phyloP scores from a whole-genome alignment of 139 green algal species.

The Nannochloris sp. region DNA sequence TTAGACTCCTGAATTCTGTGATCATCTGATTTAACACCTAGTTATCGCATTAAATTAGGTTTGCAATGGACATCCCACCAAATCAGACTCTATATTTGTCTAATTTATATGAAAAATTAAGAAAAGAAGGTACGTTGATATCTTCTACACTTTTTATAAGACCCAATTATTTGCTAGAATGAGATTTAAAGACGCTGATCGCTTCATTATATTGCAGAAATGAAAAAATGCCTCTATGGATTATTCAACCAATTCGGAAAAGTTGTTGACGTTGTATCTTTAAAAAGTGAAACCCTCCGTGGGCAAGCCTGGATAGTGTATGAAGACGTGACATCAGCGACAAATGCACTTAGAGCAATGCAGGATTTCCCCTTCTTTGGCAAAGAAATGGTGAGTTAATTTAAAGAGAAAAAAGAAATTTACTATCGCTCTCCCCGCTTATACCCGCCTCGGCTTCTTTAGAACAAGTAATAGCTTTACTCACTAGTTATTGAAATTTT shows the following conservation, averaged over 20 bases:
- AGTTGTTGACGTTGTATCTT: slow-evolving; percentile 85
- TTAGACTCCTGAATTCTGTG: neutral
- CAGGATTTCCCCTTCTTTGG: slow-evolving; percentile 98
- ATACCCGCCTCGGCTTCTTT: too few relatives aligned
- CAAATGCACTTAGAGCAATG: slow-evolving; percentile 87
- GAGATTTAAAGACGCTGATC: too few relatives aligned
- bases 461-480: too few relatives aligned
- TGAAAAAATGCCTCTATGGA: slow-evolving; percentile 87
- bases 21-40: slow-evolving; percentile 1
- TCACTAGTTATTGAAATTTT: too few relatives aligned
- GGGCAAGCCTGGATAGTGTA: slow-evolving; percentile 97
- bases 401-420: too few relatives aligned
- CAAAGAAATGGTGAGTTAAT: too few relatives aligned
- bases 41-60: neutral
- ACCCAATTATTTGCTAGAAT: neutral
- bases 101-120: slow-evolving; percentile 93
- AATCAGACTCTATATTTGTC: slow-evolving; percentile 93
- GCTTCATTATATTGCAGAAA: slow-evolving; percentile 51
- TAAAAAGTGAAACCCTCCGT: slow-evolving; percentile 36
- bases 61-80: slow-evolving; percentile 54
- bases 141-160: neutral
- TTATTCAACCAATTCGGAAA: slow-evolving; percentile 98
- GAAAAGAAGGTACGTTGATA: slow-evolving; percentile 75
- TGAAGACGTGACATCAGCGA: slow-evolving; percentile 71
- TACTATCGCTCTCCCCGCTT: too few relatives aligned